Conservation (phyloP, 805 yeast genomes). For the Phaffomyces thermotolerans region DNA sequence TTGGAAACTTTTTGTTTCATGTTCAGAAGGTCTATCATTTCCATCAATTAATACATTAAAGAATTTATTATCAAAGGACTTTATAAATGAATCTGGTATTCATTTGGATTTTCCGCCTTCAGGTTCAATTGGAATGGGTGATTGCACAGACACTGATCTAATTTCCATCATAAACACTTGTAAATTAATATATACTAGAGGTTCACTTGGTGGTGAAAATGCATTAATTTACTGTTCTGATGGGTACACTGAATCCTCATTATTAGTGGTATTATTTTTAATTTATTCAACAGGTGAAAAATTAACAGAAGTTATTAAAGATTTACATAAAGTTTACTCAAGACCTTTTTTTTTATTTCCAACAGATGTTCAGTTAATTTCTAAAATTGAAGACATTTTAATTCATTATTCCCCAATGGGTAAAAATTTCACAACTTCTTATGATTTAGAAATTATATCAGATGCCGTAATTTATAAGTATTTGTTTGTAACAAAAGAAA, state of each 20-base stretch:
- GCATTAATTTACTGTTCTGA: constrained; percentile 73
- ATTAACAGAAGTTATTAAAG: constrained; percentile 58
- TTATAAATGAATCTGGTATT: constrained; percentile 14
- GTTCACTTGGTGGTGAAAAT: constrained; percentile 20
- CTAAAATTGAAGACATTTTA: constrained; percentile 57
- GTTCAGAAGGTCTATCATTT: constrained; percentile 52
- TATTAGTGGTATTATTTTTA: constrained; percentile 62
- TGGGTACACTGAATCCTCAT: constrained; percentile 87
- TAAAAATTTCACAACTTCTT: constrained; percentile 7
- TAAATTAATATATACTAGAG: constrained; percentile 49
- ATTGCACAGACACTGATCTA: constrained; percentile 53
- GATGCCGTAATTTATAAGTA: constrained; percentile 28
- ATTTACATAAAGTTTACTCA: constrained; percentile 53
- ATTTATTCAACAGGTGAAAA: constrained; percentile 59
- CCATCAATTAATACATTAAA: constrained; percentile 38
- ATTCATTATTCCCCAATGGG: constrained; percentile 49
- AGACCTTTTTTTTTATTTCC: constrained; percentile 83
- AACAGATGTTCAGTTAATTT: constrained; percentile 60
- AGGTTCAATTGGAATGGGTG: constrained; percentile 75
- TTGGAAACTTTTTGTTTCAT: constrained; percentile 50
- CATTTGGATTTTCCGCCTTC: constrained; percentile 72
- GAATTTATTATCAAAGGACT: constrained; percentile 14
- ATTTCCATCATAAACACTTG: constrained; percentile 61
- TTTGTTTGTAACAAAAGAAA: constrained; percentile 24
- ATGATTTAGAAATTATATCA: constrained; percentile 12